Evolutionary conservation across 2,329 filamentous ascomycete species (phyloP), one percentile per base, ranked within the genome.

Genomic region (Penicillium sclerotiorum): DNA sequence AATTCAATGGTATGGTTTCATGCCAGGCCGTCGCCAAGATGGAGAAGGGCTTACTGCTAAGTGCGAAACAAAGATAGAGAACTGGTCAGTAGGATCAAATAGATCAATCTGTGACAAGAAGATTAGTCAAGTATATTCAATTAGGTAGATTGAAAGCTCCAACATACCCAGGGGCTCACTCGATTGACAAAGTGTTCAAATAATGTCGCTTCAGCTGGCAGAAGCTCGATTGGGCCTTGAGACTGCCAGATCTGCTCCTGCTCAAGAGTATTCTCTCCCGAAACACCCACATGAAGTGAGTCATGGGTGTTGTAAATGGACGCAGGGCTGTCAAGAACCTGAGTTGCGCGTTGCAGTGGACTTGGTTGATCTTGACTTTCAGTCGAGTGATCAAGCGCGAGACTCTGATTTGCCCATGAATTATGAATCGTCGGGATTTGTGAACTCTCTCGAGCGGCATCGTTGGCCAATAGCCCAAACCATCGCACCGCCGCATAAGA

Each of bases 381-480:
- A 30, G 9, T 30, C 17, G 55, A 47, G 23, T 58, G 48, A 9
- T 25, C 47, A 13, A 48, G 20, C 8, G 44, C 36, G 17, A 45
- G 25, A 33, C 32, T 42, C 17, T 53, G 17, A 5, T 50, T 50
- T 13, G 23, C 37, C 40, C 28, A 50, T 4, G 21, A 30, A 33
- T 12, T 44, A 3, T 41, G 45, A 5, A 47, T 37, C 2, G 41
- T 41, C 7, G 36, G 33, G 13, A 33, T 13, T 17, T 41, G 33
- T n/a, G 17, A 15, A 13, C 13, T 50, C n/a, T 53, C 47, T 13
- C 47, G 53, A 15, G 56, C 56, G 1, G 56, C 59, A 48, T 63
- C 61, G 40, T 55, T 59, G 1, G 60, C 59, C 21, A 64, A 38
- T 2, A 61, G 53, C 13, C 56, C 61, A 28, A 61, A 60, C 52